phyloP scores from a whole-genome alignment of 345 rosid species.

The Pistacia atlantica region DNA sequence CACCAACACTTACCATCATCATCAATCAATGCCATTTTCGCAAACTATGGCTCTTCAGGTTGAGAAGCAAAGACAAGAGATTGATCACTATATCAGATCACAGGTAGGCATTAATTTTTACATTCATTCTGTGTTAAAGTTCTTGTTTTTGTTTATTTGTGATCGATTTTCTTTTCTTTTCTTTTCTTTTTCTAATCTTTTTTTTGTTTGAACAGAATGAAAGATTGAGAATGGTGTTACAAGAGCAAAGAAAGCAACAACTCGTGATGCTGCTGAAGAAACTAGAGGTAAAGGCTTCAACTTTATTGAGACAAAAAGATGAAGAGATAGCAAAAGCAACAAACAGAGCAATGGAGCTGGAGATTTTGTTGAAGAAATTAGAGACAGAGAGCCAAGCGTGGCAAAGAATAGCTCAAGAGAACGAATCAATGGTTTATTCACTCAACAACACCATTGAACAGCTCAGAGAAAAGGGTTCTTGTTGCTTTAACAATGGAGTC shows the following conservation, averaged over 20 bases:
- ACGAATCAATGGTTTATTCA: slow-evolving; percentile 52
- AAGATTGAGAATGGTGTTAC: slow-evolving; percentile 46
- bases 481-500: slow-evolving; percentile 33
- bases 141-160: neutral
- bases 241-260: slow-evolving; percentile 63
- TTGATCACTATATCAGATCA: slow-evolving; percentile 53
- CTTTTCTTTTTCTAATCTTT: neutral
- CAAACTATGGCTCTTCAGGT: slow-evolving; percentile 30
- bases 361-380: slow-evolving; percentile 47
- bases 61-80: slow-evolving; percentile 61
- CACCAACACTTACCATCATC: neutral
- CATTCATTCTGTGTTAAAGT: neutral
- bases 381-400: slow-evolving; percentile 63
- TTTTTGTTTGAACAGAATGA: slow-evolving; percentile 42
- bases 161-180: neutral
- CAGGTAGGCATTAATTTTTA: slow-evolving; percentile 47
- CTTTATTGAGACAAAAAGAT: slow-evolving; percentile 56
- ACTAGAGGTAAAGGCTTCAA: slow-evolving; percentile 41
- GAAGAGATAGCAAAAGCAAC: slow-evolving; percentile 57
- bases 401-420: slow-evolving; percentile 62
- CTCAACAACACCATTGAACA: slow-evolving; percentile 56
- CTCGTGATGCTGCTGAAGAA: slow-evolving; percentile 35
- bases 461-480: slow-evolving; percentile 39
- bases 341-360: slow-evolving; percentile 55
- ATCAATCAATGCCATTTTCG: slow-evolving; percentile 8